Evolutionary conservation across 768 basidiomycete genomes (phyloP).

Genomic region (Phanerochaete sordida): DNA sequence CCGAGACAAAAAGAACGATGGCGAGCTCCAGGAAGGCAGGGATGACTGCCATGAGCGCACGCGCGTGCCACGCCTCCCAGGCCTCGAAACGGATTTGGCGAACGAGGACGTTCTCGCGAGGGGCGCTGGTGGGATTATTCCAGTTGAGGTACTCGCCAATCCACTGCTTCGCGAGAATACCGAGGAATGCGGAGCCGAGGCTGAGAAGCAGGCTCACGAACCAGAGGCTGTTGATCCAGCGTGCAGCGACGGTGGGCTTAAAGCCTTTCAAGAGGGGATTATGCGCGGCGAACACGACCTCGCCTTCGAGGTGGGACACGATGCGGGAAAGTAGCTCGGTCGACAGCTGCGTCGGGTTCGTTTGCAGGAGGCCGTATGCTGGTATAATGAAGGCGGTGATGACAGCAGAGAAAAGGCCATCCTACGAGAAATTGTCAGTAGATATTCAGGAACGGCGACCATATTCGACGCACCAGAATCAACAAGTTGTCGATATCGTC

Average conservation of each 20-base stretch:
- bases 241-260: background rate
- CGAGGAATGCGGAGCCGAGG: conserved; percentile 1
- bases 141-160: conserved; percentile 7
- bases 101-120: conserved; percentile 15
- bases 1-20: conserved; percentile 17
- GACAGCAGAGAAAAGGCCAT: conserved; percentile 6
- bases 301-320: no score
- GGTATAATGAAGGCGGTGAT: conserved; percentile 5
- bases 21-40: conserved; percentile 16
- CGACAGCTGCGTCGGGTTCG: background rate
- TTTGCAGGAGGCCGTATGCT: background rate
- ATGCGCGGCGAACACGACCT: no score
- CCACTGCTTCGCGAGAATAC: conserved; percentile 9
- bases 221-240: conserved; percentile 8
- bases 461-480: background rate
- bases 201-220: conserved; percentile 7
- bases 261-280: background rate
- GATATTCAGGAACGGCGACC: background rate
- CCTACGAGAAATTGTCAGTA: background rate
- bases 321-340: background rate
- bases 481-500: conserved; percentile 9
- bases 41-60: conserved; percentile 8
- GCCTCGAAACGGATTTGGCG: conserved; percentile 21
- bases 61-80: conserved; percentile 17
- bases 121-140: conserved; percentile 12